Evolutionary conservation across 2,329 filamentous ascomycete species (phyloP).

Genomic region (Pseudogymnoascus sp.): DNA sequence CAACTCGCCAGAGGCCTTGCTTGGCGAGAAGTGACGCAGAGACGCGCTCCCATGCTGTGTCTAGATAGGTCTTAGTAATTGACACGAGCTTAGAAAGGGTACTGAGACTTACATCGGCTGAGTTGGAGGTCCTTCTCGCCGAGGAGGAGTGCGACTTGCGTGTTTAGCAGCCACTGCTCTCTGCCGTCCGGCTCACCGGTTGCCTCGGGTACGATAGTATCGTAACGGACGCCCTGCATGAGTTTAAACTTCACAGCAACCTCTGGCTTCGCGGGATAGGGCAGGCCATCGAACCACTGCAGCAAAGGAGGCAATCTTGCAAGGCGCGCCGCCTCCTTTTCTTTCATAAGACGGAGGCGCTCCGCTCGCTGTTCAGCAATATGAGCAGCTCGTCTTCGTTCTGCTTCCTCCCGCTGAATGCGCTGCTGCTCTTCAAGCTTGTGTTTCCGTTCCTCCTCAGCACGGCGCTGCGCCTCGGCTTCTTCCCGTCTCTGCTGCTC

Average conservation of each 20-base stretch:
- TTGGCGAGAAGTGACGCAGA: conserved; percentile 48
- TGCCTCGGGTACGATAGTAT: conserved; percentile 48
- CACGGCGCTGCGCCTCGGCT: conserved; percentile 40
- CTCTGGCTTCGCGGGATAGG: conserved; percentile 41
- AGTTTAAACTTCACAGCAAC: conserved; percentile 46
- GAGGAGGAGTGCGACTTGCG: conserved; percentile 52
- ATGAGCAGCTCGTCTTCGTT: conserved; percentile 36
- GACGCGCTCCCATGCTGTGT: conserved; percentile 49
- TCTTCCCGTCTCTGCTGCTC: conserved; percentile 40
- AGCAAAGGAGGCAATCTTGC: conserved; percentile 51
- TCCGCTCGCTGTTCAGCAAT: conserved; percentile 39
- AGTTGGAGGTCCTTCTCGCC: conserved; percentile 56
- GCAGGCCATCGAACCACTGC: conserved; percentile 48
- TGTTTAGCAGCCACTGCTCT: conserved; percentile 59
- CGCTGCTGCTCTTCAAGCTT: conserved; percentile 41
- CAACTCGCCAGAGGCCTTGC: conserved; percentile 49
- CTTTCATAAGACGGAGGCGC: conserved; percentile 36
- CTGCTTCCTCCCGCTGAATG: conserved; percentile 36
- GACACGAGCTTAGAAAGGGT: conserved; percentile 1
- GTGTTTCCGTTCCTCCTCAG: conserved; percentile 42
- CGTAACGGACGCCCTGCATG: conserved; percentile 54
- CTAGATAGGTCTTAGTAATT: conserved; percentile 29
- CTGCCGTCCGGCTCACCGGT: conserved; percentile 47
- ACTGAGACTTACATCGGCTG: conserved; percentile 45
- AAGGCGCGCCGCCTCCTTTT: conserved; percentile 46